Base-by-base conservation (phyloP, 768 basidiomycete genomes). In the Amanita fuliginea region DNA sequence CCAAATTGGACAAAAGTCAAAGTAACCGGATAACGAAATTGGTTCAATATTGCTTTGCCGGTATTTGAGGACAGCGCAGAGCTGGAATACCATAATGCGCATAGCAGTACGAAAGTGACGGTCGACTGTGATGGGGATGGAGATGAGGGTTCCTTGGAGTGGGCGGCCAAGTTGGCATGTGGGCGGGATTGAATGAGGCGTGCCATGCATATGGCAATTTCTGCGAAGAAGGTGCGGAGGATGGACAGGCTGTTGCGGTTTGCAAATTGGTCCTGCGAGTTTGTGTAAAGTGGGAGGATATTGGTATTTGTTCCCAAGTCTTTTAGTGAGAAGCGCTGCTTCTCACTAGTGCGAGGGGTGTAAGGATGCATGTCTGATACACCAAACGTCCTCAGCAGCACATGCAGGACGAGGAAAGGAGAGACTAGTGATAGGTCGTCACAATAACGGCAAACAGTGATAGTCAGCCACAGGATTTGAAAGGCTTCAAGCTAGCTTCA, bases 1-100 rank as follows among this genome's bases (percentile, higher is more conserved):
- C 83, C 93, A 61, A 99, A 99, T 63, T 99, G 96, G 59, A 99
- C 77, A 61, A 99, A 90, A 34, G 96, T 99, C 61, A 99, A 80
- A 54, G 96, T 98, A 60, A 99, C 78, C 4, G 96, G 96, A 67
- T 88, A 97, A 47, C 82, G 78, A 67, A 97, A 99, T 57, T 86
- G 83, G 56, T 74, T 93, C 57, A 99, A 74, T 66, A 99, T 94
- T 40, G 85, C 78, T 63, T 99, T 99, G 51, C 94, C 96, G 1
- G 95, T 97, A 61, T 97, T 98, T 36, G 91, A 95, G 2, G 92
- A 93, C 45, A 98, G 66, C 1, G 95, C 95, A 5, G 93, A 96
- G 3, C 85, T 81, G 13, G 81, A 76, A 67, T 99, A 99, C 96
- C 96, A 99, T 18, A 98, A 72, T 14, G 71, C 67, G 62, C 96